A percentile compares a stretch with the other conserved stretches of the same genome.
These are phyloP conservation scores for Penicillium sp. DNA, from an alignment of 2,329 filamentous ascomycete genomes.

Conservation along the genomic window DNA sequence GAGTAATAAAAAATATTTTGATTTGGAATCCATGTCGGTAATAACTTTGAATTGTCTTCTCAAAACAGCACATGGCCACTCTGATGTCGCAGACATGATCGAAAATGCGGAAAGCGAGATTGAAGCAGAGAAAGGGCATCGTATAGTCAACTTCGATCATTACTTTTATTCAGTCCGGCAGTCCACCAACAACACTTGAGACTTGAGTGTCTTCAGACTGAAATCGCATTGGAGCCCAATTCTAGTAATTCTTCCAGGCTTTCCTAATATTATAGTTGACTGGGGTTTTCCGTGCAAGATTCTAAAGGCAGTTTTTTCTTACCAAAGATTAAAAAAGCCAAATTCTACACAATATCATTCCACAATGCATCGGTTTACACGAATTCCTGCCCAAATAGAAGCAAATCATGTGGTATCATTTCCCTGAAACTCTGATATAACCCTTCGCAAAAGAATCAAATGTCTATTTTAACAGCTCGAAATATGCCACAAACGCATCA, in stretches of 20 bases:
- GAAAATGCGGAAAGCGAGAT: neutral
- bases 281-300: too few species aligned
- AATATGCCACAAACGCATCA: neutral
- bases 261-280: too few species aligned
- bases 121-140: neutral
- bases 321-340: too few species aligned
- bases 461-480: neutral
- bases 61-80: neutral
- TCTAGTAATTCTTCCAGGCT: too few species aligned
- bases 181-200: neutral
- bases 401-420: too few species aligned
- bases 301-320: too few species aligned
- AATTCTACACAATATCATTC: too few species aligned
- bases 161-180: neutral
- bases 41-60: fast-evolving
- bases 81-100: neutral
- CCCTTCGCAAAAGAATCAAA: neutral
- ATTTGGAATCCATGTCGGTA: neutral
- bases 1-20: neutral
- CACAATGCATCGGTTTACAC: too few species aligned
- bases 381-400: too few species aligned
- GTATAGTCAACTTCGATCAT: neutral
- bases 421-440: neutral
- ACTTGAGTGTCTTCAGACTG: too few species aligned
- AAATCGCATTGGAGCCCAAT: too few species aligned